A percentile compares a stretch with the other conserved stretches of the same genome.
Conservation (phyloP, 495 filamentous ascomycete species). For the Lepraria neglecta region DNA sequence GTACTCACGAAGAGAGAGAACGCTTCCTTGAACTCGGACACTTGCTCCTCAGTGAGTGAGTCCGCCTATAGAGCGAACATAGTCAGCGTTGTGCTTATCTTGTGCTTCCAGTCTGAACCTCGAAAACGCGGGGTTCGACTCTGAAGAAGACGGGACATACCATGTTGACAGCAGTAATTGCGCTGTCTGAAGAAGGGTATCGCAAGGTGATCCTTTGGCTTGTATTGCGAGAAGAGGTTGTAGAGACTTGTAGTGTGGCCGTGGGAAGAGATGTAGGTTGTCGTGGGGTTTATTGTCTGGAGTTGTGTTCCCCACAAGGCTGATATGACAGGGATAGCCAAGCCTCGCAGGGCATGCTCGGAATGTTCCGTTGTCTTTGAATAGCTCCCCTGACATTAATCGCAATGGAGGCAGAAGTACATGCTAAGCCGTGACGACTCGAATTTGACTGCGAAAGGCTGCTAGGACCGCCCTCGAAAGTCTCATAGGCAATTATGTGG, state of each 20-base stretch:
- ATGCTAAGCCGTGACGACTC: neutral
- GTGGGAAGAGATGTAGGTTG: neutral
- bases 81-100: conserved; percentile 18
- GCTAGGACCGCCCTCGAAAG: neutral
- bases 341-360: conserved; percentile 4
- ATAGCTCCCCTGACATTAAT: neutral
- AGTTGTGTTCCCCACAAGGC: conserved; percentile 10
- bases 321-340: neutral
- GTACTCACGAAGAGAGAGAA: conserved; percentile 98
- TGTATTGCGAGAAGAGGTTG: neutral
- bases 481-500: conserved; percentile 62
- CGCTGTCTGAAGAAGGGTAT: too few species aligned
- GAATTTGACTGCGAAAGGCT: neutral
- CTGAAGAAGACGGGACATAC: conserved; percentile 1
- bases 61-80: conserved; percentile 57
- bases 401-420: neutral
- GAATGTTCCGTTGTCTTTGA: neutral
- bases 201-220: neutral
- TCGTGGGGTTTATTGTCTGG: conserved; percentile 1
- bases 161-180: conserved; percentile 3
- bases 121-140: conserved; percentile 15
- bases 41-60: conserved; percentile 96
- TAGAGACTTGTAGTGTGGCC: neutral
- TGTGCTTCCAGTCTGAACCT: neutral
- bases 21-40: conserved; percentile 99